A percentile compares a stretch with the other conserved stretches of the same genome.
phyloP scores from a whole-genome alignment of 2,329 filamentous ascomycete species.

The Pseudogymnoascus destructans region DNA sequence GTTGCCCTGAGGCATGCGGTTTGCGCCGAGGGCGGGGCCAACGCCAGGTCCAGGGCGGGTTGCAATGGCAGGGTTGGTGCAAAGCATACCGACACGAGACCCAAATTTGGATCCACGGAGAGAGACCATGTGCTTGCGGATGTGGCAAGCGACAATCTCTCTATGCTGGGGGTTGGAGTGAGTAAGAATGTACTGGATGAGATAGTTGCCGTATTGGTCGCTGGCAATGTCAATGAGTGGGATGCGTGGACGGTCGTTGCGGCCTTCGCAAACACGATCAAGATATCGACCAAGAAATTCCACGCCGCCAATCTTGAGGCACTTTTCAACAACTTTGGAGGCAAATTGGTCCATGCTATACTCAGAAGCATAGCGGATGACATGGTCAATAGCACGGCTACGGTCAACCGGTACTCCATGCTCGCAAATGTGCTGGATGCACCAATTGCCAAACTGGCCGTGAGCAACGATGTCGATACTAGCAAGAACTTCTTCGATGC shows the following conservation, averaged over 20 bases:
- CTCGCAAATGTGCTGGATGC: conserved; percentile 98
- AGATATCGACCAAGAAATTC: conserved; percentile 91
- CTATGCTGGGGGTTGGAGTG: conserved; percentile 79
- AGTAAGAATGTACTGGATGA: conserved; percentile 93
- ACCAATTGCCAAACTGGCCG: conserved; percentile 98
- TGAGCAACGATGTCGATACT: conserved; percentile 96
- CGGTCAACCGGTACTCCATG: conserved; percentile 86
- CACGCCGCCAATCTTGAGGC: conserved; percentile 82
- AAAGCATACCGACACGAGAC: conserved; percentile 96
- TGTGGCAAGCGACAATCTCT: conserved; percentile 84
- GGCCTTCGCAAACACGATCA: conserved; percentile 84
- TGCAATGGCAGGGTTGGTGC: conserved; percentile 81
- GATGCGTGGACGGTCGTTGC: conserved; percentile 82
- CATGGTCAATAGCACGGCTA: conserved; percentile 86
- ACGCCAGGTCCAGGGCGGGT: conserved; percentile 79
- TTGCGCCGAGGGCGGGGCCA: conserved; percentile 46
- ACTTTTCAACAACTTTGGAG: conserved; percentile 98
- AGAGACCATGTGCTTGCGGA: conserved; percentile 98
- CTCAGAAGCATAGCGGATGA: conserved; percentile 82
- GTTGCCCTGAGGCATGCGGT: conserved; percentile 40
- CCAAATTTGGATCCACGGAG: conserved; percentile 97
- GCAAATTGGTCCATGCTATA: conserved; percentile 99
- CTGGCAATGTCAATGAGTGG: conserved; percentile 96
- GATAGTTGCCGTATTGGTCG: conserved; percentile 97
- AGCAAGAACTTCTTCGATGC: conserved; percentile 87